Base-by-base conservation (phyloP, 345 rosid species). In the Passiflora organensis region DNA sequence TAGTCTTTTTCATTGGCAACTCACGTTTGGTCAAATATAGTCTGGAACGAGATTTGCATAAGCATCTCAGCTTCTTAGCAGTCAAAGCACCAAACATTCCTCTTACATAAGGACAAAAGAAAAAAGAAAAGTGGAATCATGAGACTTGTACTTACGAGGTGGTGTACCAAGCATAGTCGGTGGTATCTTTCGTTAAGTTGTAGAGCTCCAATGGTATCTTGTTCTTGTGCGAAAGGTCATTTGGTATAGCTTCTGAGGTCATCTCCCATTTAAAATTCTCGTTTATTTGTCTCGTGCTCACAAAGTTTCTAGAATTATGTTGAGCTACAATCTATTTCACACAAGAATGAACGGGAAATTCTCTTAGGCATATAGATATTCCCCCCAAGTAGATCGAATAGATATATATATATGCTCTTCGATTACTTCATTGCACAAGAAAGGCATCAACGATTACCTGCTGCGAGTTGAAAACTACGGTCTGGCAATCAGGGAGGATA, bases 401-500 rank as follows among this genome's bases (percentile, higher is more conserved):
- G n/a, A n/a, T n/a, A n/a, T n/a, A n/a, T n/a, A n/a, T n/a, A n/a
- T n/a, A n/a, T n/a, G n/a, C n/a, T n/a, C n/a, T n/a, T n/a, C n/a
- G n/a, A n/a, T n/a, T n/a, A n/a, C n/a, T n/a, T n/a, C n/a, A n/a
- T n/a, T 24, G 0, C 1, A 9, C 3, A 43, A 10, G 18, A 10
- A 28, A 16, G 21, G 47, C 28, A 45, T 54, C 9, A 64, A 51
- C 60, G 37, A 22, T 65, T 53, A 76, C 79, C 13, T 38, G 51
- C 4, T 53, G 58, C 36, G 91, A 75, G 65, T 80, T 89, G 69
- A 50, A 86, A 61, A 84, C 93, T 14, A 79, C 84, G 4, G 78
- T 89, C 77, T 79, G 76, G 82, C 97, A 89, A 53, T 89, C 97
- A 1, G 95, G 95, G 55, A 89, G 93, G 69, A 89, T 67, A 70